Base-by-base conservation (phyloP, 2,329 filamentous ascomycete genomes). In the Apiospora phragmitis region DNA sequence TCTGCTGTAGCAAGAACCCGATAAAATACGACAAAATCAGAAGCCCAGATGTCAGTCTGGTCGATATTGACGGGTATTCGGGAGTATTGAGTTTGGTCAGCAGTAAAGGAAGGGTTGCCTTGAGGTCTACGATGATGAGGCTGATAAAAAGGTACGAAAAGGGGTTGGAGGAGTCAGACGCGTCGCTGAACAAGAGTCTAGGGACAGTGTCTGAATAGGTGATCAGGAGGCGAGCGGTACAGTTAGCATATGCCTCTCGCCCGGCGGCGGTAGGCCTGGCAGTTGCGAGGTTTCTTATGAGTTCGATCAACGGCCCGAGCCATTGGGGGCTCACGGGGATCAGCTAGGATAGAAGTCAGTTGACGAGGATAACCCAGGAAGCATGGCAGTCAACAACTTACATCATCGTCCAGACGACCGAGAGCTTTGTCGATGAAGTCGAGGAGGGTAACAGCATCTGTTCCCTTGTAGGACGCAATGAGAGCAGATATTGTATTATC, bases 71-170 rank as follows among this genome's bases (percentile, higher is more conserved):
- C 2, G 81, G 77, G 75, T 93, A 92, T 2, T 82, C 81, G 1
- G 85, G 81, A 32, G 81, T 85, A 76, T 90, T 90, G 70, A 92
- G 85, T 69, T 87, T 83, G 55, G 85, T 83, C 1, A 92, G 82
- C 1, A 93, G 83, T 3, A 85, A 82, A 1, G 91, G 91, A 32
- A 90, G 83, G 0, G 89, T 89, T 16, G 90, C 87, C 51, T 89
- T 87, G 35, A 93, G 83, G 76, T 93, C 91, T 70, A 92, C 88
- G 43, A 92, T 85, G 8, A 92, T 77, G n/a, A 92, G 85, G 74
- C 88, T 91, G 69, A 92, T 79, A 70, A 93, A 85, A 4, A 92
- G 81, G 75, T 90, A 92, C 1, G 88, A 86, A 72, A 89, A 88
- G 0, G 89, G 86, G 72, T 88, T 90, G 43, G 84, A 82, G 1